These are phyloP conservation scores for Manihot esculenta DNA, from an alignment of 441 rosid genomes.

Conservation along the genomic window DNA sequence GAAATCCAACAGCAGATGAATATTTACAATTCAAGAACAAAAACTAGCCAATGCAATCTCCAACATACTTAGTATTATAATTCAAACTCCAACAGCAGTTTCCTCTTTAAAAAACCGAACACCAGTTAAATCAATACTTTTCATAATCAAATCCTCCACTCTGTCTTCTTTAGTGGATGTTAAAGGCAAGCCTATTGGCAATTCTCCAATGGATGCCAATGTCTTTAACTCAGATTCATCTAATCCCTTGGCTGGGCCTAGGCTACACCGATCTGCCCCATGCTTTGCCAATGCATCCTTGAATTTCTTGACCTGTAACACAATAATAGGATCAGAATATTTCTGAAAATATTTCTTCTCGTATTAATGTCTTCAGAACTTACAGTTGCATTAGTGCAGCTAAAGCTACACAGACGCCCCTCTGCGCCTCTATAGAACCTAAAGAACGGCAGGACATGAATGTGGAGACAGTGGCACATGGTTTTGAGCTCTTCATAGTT, in stretches of 20 bases:
- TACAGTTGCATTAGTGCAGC: constrained; percentile 67
- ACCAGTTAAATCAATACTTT: constrained; percentile 20
- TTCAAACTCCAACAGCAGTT: constrained; percentile 17
- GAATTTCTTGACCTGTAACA: constrained; percentile 58
- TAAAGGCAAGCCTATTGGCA: constrained; percentile 24
- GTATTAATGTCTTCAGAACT: constrained; percentile 8
- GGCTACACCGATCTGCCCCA: constrained; percentile 30
- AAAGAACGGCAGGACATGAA: constrained; percentile 81
- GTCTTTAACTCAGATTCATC: constrained; percentile 45
- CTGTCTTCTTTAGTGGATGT: constrained; percentile 16
- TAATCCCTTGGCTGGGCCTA: constrained; percentile 62
- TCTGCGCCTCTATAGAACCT: constrained; percentile 69
- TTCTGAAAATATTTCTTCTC: not conserved
- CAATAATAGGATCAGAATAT: not conserved
- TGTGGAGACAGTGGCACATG: constrained; percentile 57
- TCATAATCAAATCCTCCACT: constrained; percentile 16
- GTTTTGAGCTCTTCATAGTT: constrained; percentile 59
- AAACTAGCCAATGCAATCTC: not conserved
- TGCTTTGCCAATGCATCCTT: constrained; percentile 53
- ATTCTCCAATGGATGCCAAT: constrained; percentile 42
- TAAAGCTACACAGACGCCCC: constrained; percentile 59
- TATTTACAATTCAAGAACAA: constrained; percentile 8
- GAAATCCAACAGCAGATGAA: constrained; percentile 1
- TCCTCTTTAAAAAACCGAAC: constrained; percentile 15
- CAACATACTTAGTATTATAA: not conserved